Evolutionary conservation across 352 stramenopile genomes (phyloP), one percentile per base, ranked within the genome.

Genomic region (Phytophthora vignae): DNA sequence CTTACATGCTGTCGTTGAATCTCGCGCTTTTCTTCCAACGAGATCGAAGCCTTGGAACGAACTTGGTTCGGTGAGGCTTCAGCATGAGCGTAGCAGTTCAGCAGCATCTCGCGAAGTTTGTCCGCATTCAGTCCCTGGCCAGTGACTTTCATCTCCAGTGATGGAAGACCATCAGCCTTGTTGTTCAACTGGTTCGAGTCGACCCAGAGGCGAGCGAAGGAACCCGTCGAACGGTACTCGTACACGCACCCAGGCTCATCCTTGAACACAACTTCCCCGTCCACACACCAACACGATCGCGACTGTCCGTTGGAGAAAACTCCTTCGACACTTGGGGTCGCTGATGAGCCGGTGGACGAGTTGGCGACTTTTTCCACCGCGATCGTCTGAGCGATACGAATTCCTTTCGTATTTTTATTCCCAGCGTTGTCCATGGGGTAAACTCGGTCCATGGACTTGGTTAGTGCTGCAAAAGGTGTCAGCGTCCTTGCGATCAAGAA

Each of bases 1-100:
- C 84, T n/a, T 79, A 93, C 84, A 66, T 95, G 87, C 2, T 79
- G 53, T 60, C 81, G 77, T 55, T 93, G 87, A 49, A 95, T 86
- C 49, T 82, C 76, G 10, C 82, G 83, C 58, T 95, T 95, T 46
- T 93, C 87, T 12, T 88, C 77, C 0, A 87, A 33, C 11, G 65
- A 86, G 2, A 94, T 67, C 1, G 77, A 79, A 25, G 67, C 36
- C 21, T 85, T 85, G 12, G 61, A 85, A 17, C 73, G 73, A 46
- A 91, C 29, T 33, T 88, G 74, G 27, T 76, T 70, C 0, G 85
- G 65, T 0, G 69, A 71, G 0, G 66, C 64, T 46, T 93, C 79
- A 4, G 76, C 67, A 57, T 77, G 77, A 50, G 76, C 38, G 38
- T 90, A 95, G 58, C 85, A 95, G 14, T 79, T 76, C 8, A 91